phyloP scores from a whole-genome alignment of 2,329 filamentous ascomycete genomes.

The Paecilomyces sp. region DNA sequence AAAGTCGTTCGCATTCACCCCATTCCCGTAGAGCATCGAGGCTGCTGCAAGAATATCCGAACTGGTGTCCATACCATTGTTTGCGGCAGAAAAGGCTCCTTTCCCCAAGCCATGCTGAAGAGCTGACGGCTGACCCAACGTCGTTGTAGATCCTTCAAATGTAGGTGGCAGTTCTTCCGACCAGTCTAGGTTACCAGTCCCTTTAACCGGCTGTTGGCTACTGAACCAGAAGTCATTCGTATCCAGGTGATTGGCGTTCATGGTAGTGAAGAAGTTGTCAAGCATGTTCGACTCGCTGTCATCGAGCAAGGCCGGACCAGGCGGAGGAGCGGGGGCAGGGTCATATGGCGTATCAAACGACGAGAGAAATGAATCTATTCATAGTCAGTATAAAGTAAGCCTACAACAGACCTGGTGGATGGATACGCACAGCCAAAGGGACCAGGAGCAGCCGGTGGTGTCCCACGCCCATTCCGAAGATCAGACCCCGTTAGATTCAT shows the following conservation, averaged over 20 bases:
- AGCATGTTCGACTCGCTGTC: conserved; percentile 52
- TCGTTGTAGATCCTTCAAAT: conserved; percentile 60
- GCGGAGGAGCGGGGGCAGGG: conserved; percentile 55
- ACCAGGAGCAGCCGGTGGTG: conserved; percentile 47
- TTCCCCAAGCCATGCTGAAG: conserved; percentile 21
- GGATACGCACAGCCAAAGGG: conserved; percentile 61
- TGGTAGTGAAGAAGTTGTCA: conserved; percentile 39
- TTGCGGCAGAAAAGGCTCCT: conserved; percentile 13
- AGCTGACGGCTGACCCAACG: conserved; percentile 48
- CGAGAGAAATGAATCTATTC: conserved; percentile 26
- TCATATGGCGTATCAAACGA: conserved; percentile 30
- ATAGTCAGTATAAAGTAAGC: neutral
- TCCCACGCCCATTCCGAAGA: conserved; percentile 36
- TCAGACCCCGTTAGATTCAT: conserved; percentile 28
- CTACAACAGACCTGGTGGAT: conserved; percentile 1
- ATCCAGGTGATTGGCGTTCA: conserved; percentile 31
- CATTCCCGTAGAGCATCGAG: conserved; percentile 40
- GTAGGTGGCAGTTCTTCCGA: conserved; percentile 51
- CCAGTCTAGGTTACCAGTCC: conserved; percentile 28
- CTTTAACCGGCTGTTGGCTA: conserved; percentile 18
- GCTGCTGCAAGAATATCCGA: conserved; percentile 53
- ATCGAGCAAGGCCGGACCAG: conserved; percentile 58
- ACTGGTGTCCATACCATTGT: conserved; percentile 18
- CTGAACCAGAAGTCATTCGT: conserved; percentile 32
- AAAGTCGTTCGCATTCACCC: conserved; percentile 21